Evolutionary conservation across 2,329 filamentous ascomycete species (phyloP).

Genomic region (Paecilomyces fulvus): DNA sequence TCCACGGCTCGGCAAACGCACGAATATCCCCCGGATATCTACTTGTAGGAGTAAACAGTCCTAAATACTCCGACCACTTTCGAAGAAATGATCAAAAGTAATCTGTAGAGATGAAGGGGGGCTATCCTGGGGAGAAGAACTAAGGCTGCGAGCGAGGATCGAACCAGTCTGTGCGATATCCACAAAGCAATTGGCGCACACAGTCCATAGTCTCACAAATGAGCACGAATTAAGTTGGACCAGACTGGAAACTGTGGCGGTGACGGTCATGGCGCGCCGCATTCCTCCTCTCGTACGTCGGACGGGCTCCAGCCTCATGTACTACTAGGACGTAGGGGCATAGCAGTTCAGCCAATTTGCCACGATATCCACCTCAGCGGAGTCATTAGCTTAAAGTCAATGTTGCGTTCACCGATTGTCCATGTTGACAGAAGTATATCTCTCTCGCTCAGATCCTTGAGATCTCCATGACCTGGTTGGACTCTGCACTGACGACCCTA

Average conservation of each 20-base stretch:
- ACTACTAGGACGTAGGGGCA: background rate
- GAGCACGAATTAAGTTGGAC: background rate
- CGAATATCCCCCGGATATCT: background rate
- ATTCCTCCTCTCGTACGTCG: background rate
- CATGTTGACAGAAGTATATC: background rate
- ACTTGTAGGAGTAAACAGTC: background rate
- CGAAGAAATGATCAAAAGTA: background rate
- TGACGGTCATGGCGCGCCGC: background rate
- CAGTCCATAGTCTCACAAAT: background rate
- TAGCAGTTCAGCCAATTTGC: background rate
- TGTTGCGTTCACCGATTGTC: background rate
- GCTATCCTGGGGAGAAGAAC: background rate
- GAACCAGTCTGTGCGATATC: background rate
- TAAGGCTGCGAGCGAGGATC: background rate
- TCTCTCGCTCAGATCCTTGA: background rate
- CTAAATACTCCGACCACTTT: background rate
- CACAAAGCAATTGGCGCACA: background rate
- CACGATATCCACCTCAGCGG: background rate
- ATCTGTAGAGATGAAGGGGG: background rate
- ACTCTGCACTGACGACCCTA: background rate
- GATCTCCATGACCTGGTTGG: background rate
- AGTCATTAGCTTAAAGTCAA: background rate
- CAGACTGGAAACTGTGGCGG: background rate
- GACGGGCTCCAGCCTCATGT: background rate
- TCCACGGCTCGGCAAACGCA: background rate